Evolutionary conservation across 371 early-diverging fungal genomes (phyloP), one percentile per base, ranked within the genome.

Genomic region (Mucor racemosus): DNA sequence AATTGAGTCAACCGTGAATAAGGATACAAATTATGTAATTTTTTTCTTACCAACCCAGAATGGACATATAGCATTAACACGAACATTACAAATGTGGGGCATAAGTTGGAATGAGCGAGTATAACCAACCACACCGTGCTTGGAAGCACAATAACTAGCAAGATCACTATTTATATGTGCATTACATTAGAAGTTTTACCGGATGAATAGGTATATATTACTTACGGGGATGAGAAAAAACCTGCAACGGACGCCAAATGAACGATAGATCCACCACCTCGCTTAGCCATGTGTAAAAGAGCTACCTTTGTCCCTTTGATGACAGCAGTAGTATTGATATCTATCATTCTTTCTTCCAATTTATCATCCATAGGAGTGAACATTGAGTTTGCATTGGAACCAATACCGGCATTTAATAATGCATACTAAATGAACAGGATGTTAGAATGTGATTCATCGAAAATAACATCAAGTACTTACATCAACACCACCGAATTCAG

Each of bases 111-210:
- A 81, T n/a, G 97, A 92, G 68, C 90, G 84, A 67, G 95, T 91
- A 66, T 98, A 89, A 33, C 96, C 96, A 66, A 93, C 89, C 15
- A 98, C 84, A 41, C 94, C 98, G 68, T 94, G 86, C 82, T 99
- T 99, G 58, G 97, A 95, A 73, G 95, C 85, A 60, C 82, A 84
- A 82, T 98, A 99, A 46, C 71, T 61, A 13, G 60, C 33, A 35
- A 36, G 21, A 3, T 38, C 31, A 13, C 53, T 63, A 15, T 38
- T 8, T 13, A 38, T n/a, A 40, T 21, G 15, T 15, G 34, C 7
- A 4, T 17, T 42, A 8, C 11, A 33, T 38, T 5, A 33, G 76
- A 42, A 26, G 3, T 21, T 19, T 8, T 21, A 4, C 8, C 50
- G 26, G 21, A 50, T 13, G 0, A 26, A 3, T 8, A 19, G 4